Evolutionary conservation across 2,329 filamentous ascomycete genomes (phyloP).

Genomic region (Alternaria sp.): DNA sequence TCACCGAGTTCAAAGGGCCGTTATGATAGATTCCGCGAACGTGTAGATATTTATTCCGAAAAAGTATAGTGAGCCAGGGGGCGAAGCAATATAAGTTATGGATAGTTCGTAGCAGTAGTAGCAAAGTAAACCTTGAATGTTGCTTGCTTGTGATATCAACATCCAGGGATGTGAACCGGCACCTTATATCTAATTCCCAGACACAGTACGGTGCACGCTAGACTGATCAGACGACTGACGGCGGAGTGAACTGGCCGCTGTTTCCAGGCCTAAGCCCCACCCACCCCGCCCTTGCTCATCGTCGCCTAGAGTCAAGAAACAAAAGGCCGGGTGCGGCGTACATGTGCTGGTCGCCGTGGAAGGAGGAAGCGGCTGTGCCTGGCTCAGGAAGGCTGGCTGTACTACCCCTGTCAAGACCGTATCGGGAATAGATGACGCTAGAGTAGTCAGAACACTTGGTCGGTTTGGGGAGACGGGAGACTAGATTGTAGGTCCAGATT

Average conservation of each 20-base stretch:
- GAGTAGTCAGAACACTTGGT: background rate
- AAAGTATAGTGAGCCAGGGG: background rate
- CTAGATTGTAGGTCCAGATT: background rate
- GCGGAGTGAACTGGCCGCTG: background rate
- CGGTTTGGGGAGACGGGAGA: background rate
- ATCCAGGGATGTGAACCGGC: background rate
- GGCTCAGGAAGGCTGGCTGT: conserved; percentile 2
- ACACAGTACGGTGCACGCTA: conserved; percentile 1
- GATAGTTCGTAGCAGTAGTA: background rate
- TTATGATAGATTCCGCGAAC: background rate
- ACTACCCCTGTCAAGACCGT: conserved; percentile 1
- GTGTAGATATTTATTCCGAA: background rate
- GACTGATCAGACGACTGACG: conserved; percentile 1
- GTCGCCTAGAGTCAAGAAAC: conserved; percentile 1
- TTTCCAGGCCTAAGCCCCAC: conserved; percentile 1
- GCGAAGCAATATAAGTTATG: background rate
- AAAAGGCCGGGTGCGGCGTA: background rate
- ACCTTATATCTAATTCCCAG: conserved; percentile 3
- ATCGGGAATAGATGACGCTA: background rate
- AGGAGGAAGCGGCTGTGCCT: conserved; percentile 5
- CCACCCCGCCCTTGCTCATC: background rate
- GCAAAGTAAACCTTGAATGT: background rate
- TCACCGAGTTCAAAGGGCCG: background rate
- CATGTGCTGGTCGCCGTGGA: background rate
- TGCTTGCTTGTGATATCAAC: background rate